Evolutionary conservation across 192 early-diverging fungal genomes (phyloP).

Genomic region (Backusella australiensis): DNA sequence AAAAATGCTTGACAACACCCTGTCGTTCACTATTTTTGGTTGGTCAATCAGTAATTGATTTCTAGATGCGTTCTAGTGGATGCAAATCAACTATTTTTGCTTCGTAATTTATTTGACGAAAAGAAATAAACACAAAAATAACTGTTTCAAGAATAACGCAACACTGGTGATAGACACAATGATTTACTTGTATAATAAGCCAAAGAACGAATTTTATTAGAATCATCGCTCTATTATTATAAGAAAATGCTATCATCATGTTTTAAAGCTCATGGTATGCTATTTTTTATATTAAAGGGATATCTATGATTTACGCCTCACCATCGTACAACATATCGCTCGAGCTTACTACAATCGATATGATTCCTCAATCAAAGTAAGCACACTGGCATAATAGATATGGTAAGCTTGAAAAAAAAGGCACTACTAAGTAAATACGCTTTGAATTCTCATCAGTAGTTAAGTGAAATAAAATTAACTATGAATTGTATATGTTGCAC

Average conservation of each 20-base stretch:
- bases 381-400: not conserved
- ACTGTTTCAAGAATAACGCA: not conserved
- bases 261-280: not conserved
- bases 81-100: not conserved
- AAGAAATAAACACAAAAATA: not conserved
- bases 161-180: not conserved
- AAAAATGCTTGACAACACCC: no score
- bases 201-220: not conserved
- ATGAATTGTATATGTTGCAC: not conserved
- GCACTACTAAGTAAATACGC: not conserved
- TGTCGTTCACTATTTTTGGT: not conserved
- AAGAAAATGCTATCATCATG: not conserved
- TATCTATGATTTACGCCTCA: not conserved
- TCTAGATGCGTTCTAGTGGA: not conserved
- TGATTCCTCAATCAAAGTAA: not conserved
- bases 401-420: not conserved
- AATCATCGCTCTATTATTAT: not conserved
- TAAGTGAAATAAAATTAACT: not conserved
- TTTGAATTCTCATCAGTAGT: not conserved
- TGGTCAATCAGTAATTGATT: not conserved
- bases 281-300: not conserved
- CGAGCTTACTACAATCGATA: not conserved
- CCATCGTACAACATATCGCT: not conserved
- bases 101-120: not conserved
- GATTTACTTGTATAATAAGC: not conserved